phyloP scores from a whole-genome alignment of 106 monocot genomes.

The Chionographis japonica region DNA sequence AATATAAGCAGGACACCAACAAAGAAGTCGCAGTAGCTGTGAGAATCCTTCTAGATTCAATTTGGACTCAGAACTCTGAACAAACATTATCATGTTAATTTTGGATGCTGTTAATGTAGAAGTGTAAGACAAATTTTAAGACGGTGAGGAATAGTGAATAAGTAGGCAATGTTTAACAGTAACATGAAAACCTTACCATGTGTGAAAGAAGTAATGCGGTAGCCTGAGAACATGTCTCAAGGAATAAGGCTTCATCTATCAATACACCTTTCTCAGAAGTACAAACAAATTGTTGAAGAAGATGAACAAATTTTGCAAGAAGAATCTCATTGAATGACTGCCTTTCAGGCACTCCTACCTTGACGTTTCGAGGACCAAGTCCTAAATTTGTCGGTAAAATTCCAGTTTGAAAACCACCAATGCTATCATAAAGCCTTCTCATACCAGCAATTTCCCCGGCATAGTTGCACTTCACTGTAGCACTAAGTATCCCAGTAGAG shows the following conservation, averaged over 20 bases:
- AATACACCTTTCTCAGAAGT: slow-evolving; percentile 70
- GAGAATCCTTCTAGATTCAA: slow-evolving; percentile 72
- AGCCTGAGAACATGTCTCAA: slow-evolving; percentile 90
- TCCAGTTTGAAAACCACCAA: slow-evolving; percentile 76
- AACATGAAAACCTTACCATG: slow-evolving; percentile 46
- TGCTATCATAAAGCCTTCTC: slow-evolving; percentile 80
- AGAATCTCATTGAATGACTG: slow-evolving; percentile 85
- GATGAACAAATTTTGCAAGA: slow-evolving; percentile 69
- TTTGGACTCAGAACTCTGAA: slow-evolving; percentile 59
- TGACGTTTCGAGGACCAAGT: slow-evolving; percentile 17
- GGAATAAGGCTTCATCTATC: slow-evolving; percentile 78
- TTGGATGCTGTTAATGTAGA: not conserved
- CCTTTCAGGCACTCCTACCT: slow-evolving; percentile 11
- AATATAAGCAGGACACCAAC: slow-evolving; percentile 99
- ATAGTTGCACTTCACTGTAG: slow-evolving; percentile 84
- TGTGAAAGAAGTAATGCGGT: slow-evolving; percentile 92
- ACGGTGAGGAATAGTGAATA: slow-evolving; percentile 2
- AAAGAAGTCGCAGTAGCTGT: slow-evolving; percentile 85
- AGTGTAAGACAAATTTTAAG: not conserved
- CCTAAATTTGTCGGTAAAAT: slow-evolving; percentile 34
- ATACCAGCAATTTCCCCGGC: slow-evolving; percentile 96
- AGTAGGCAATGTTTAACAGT: not conserved
- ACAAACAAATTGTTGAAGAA: slow-evolving; percentile 89
- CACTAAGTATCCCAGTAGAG: slow-evolving; percentile 83
- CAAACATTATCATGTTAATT: slow-evolving; percentile 4